Base-by-base conservation (phyloP, 768 basidiomycete species). In the Lactifluus piperatus region DNA sequence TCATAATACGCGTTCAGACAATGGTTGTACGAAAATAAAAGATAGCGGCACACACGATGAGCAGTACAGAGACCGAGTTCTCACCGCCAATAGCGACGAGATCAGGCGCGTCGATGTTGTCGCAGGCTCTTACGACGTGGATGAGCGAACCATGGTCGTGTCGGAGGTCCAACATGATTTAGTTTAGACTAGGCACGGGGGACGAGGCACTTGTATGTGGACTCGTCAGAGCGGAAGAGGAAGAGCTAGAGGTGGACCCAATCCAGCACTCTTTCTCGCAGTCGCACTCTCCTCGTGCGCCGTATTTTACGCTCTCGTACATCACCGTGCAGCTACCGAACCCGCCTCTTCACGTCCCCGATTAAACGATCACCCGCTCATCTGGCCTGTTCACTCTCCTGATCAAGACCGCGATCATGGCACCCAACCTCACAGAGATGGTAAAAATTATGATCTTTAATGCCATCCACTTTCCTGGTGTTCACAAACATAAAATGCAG, bases 21-120 rank as follows among this genome's bases (percentile, higher is more conserved):
- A 39, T 55, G 64, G 46, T 30, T 60, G 66, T 62, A 36, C 30
- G 54, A 54, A 55, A 48, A 39, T 50, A 58, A 48, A 32, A 59
- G n/a, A 9, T n/a, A 39, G 53, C 29, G 44, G 20, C 58, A 73
- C 81, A 69, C 70, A 85, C 85, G 51, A 88, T 75, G 49, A 79
- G 76, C 43, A 91, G 70, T 59, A 91, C 75, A 59, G 89, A 79
- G 27, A 91, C 82, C 3, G 85, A 81, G 67, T 88, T 83, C 58
- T 83, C 82, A 43, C 84, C 85, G 39, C 84, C 88, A 39, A 91
- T 68, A 44, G 90, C 90, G 41, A 92, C 66, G 20, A 92, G 76
- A 69, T 88, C 87, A 3, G 65, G 62, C 1, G 80, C 87, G 62
- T 88, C 85, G 58, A 84, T 78, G 65, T 78, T 75, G 65, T 80